Conservation (phyloP, 352 stramenopile genomes). For the Pythium monospermum region DNA sequence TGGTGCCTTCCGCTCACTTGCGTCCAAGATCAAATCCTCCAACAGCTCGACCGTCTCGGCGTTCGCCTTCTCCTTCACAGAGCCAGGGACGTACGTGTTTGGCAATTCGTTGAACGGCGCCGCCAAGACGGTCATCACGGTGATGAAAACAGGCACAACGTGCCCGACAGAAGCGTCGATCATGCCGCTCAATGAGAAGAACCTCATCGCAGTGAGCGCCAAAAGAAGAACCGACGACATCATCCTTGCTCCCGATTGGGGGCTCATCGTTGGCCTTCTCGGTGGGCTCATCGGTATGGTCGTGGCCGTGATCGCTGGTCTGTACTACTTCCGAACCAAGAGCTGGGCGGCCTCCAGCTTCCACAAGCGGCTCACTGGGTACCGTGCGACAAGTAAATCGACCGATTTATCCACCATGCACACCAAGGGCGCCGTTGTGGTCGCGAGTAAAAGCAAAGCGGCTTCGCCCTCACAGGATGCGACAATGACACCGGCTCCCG, state of each 20-base stretch:
- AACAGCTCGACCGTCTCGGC: constrained; percentile 55
- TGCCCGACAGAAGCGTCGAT: constrained; percentile 81
- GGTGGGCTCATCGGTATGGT: constrained; percentile 74
- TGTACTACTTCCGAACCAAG: constrained; percentile 84
- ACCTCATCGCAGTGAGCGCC: constrained; percentile 79
- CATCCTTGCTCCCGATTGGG: constrained; percentile 88
- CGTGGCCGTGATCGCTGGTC: constrained; percentile 55
- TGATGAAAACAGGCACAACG: constrained; percentile 69
- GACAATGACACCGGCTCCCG: constrained; percentile 12
- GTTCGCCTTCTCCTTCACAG: constrained; percentile 87
- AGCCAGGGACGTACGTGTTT: constrained; percentile 88
- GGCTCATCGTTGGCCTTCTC: constrained; percentile 71
- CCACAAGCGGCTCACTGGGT: constrained; percentile 26
- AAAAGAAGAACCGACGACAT: constrained; percentile 73
- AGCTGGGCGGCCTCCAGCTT: constrained; percentile 46
- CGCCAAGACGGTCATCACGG: constrained; percentile 72
- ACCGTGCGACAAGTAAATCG: constrained; percentile 30
- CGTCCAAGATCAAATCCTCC: constrained; percentile 45
- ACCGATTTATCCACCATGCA: constrained; percentile 57
- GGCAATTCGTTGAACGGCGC: constrained; percentile 66
- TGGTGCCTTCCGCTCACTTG: constrained; percentile 73
- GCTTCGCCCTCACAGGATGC: background rate
- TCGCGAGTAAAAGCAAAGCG: constrained; percentile 25
- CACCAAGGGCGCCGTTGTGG: constrained; percentile 58
- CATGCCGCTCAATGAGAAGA: constrained; percentile 79